These are phyloP conservation scores for Ceratocystiopsis brevicomis DNA, from an alignment of 2,329 filamentous ascomycete species.

Conservation along the genomic window DNA sequence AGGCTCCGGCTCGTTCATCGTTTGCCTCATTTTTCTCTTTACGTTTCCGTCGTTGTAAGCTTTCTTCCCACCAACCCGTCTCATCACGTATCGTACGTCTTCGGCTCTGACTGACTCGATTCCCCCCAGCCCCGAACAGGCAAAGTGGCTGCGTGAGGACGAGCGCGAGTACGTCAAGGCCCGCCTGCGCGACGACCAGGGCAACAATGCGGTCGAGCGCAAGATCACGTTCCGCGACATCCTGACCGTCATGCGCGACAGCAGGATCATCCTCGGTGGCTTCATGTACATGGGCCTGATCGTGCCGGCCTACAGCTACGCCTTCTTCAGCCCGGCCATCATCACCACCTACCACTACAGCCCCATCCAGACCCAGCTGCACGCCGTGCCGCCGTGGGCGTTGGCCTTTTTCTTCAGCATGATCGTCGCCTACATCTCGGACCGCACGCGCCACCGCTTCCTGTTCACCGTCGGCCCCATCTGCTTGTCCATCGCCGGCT, in stretches of 20 bases:
- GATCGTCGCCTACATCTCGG: constrained; percentile 51
- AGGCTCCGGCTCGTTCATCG: constrained; percentile 42
- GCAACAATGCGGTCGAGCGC: constrained; percentile 43
- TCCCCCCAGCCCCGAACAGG: constrained; percentile 41
- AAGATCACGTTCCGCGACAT: constrained; percentile 41
- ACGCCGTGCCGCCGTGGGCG: constrained; percentile 39
- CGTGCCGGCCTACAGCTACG: constrained; percentile 59
- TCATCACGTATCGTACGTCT: constrained; percentile 6
- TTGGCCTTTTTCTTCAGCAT: constrained; percentile 66
- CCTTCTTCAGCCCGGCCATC: constrained; percentile 59
- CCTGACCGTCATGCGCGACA: constrained; percentile 48
- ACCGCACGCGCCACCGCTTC: constrained; percentile 55
- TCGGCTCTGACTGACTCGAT: too few relatives aligned
- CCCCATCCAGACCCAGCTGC: constrained; percentile 36
- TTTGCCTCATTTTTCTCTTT: constrained; percentile 47
- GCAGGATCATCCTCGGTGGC: constrained; percentile 53
- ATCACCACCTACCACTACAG: constrained; percentile 46
- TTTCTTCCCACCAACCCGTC: not conserved
- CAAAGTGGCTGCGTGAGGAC: constrained; percentile 51
- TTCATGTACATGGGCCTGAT: constrained; percentile 71
- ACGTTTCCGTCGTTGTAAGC: constrained; percentile 46
- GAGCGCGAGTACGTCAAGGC: constrained; percentile 48
- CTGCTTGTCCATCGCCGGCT: constrained; percentile 50
- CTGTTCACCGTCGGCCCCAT: constrained; percentile 53
- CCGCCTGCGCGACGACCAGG: constrained; percentile 50